Percentiles rank a stretch among this genome's conserved stretches.
Evolutionary conservation across 2,329 filamentous ascomycete species (phyloP).

Genomic region (Fusarium newnesense): DNA sequence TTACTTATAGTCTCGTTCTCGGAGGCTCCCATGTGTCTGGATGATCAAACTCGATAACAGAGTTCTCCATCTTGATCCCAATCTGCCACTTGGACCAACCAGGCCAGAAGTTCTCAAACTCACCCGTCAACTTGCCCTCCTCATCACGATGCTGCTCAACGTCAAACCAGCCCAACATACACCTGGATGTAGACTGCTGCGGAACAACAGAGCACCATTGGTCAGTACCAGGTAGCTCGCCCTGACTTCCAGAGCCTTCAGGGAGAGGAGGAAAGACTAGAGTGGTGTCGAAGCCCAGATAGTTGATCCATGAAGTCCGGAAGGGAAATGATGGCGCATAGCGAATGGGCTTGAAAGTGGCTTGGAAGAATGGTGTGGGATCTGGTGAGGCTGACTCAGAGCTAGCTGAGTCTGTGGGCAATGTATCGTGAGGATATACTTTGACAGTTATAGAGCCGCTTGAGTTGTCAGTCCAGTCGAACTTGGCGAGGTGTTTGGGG

Average conservation of each 20-base stretch:
- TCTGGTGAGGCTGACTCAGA: slow-evolving; percentile 48
- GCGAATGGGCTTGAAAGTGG: slow-evolving; percentile 54
- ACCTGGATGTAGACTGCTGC: slow-evolving; percentile 42
- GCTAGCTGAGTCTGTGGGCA: slow-evolving; percentile 36
- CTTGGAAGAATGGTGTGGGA: slow-evolving; percentile 56
- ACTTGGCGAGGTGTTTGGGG: slow-evolving; percentile 64
- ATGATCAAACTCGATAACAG: slow-evolving; percentile 46
- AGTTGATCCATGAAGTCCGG: slow-evolving; percentile 50
- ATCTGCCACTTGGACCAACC: slow-evolving; percentile 57
- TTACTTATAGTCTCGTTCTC: slow-evolving; percentile 36
- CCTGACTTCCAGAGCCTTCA: slow-evolving; percentile 49
- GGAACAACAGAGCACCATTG: slow-evolving; percentile 57
- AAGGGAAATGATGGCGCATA: slow-evolving; percentile 58
- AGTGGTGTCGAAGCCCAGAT: slow-evolving; percentile 54
- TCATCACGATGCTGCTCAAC: slow-evolving; percentile 52
- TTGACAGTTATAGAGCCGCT: slow-evolving; percentile 53
- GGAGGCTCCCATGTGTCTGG: slow-evolving; percentile 45
- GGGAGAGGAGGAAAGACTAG: slow-evolving; percentile 63
- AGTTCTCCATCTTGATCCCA: slow-evolving; percentile 52
- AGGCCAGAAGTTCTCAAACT: slow-evolving; percentile 59
- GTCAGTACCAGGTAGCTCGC: slow-evolving; percentile 58
- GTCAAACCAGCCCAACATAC: slow-evolving; percentile 60
- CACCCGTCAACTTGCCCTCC: slow-evolving; percentile 26
- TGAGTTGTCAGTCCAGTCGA: slow-evolving; percentile 55
- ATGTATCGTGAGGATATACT: slow-evolving; percentile 57